Conservation (phyloP, 495 filamentous ascomycete species). For the Recurvomyces mirabilis region DNA sequence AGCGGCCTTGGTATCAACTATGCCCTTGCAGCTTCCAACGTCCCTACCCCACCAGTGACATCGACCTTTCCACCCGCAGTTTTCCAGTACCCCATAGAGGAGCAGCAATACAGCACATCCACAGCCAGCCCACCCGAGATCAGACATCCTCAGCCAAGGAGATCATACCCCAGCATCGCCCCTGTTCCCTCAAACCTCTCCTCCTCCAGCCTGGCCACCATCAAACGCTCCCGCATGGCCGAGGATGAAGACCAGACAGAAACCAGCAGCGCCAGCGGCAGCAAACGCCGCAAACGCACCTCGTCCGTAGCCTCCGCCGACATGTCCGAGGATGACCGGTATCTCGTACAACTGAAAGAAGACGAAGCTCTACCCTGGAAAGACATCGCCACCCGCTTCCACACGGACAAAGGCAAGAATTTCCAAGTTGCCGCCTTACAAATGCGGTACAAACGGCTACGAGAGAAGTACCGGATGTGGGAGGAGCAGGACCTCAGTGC, state of each 20-base stretch:
- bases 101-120: constrained; percentile 11
- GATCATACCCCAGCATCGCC: constrained; percentile 27
- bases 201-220: constrained; percentile 8
- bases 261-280: background rate
- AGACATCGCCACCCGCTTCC: constrained; percentile 52
- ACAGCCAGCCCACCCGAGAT: constrained; percentile 22
- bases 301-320: constrained; percentile 24
- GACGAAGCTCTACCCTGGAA: constrained; percentile 61
- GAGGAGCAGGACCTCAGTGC: constrained; percentile 47
- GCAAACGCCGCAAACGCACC: constrained; percentile 25
- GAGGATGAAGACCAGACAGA: constrained; percentile 25
- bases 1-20: constrained; percentile 28
- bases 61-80: constrained; percentile 12
- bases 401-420: constrained; percentile 49
- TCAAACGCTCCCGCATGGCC: constrained; percentile 25
- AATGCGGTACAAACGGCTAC: constrained; percentile 59
- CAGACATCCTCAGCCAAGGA: constrained; percentile 25
- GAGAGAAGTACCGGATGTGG: constrained; percentile 55
- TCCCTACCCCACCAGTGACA: constrained; percentile 18
- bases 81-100: constrained; percentile 13
- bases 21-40: constrained; percentile 19
- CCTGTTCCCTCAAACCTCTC: too few relatives aligned
- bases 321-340: constrained; percentile 53
- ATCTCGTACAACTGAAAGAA: constrained; percentile 55
- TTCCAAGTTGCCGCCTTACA: constrained; percentile 59